Evolutionary conservation across 306 rosid species (phyloP).

Genomic region (Benincasa hispida): DNA sequence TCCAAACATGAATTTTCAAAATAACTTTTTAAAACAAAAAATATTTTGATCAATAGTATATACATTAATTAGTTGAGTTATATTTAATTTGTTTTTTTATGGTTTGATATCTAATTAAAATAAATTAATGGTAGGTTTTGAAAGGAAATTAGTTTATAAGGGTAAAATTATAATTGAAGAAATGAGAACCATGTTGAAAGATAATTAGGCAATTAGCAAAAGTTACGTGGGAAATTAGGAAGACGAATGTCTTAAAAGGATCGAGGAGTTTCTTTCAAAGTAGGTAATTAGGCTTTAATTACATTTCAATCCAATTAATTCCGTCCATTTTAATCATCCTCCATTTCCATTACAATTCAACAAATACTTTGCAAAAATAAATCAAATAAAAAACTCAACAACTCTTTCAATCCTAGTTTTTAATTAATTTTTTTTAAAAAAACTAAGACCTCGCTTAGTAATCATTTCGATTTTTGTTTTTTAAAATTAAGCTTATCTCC

Average conservation of each 20-base stretch:
- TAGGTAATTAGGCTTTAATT: constrained; percentile 1
- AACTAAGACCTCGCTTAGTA: no score
- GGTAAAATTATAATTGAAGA: background rate
- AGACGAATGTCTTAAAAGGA: background rate
- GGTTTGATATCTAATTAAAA: no score
- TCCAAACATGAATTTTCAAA: no score
- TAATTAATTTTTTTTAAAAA: no score
- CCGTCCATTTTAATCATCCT: background rate
- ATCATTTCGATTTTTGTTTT: no score
- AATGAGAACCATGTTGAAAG: background rate
- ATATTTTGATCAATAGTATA: no score
- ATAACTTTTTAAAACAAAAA: no score
- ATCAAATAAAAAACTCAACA: background rate
- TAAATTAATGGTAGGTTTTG: background rate
- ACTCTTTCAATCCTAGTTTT: no score
- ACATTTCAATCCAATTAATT: background rate
- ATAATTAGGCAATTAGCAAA: background rate
- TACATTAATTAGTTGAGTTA: no score
- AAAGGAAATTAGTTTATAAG: background rate
- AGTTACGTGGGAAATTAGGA: background rate
- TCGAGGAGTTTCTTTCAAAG: background rate
- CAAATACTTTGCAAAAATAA: background rate
- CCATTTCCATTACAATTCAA: background rate
- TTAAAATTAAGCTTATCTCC: no score
- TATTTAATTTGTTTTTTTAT: no score